Conservation (phyloP, 2,329 filamentous ascomycete genomes). For the Cladosporium sphaerospermum region DNA sequence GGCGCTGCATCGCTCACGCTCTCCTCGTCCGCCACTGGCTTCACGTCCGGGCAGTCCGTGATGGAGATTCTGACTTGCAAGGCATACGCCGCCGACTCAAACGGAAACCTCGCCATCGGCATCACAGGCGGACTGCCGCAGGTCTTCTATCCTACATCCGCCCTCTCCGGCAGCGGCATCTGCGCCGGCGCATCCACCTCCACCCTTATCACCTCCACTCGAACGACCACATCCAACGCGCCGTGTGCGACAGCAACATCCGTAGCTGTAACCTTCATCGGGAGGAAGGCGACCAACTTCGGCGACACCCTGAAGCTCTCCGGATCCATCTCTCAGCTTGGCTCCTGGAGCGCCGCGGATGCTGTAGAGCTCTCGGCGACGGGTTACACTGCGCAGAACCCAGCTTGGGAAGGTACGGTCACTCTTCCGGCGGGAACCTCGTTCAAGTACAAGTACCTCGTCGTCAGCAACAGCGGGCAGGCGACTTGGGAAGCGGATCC, state of each 20-base stretch:
- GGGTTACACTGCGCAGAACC: slow-evolving; percentile 55
- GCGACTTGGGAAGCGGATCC: slow-evolving; percentile 60
- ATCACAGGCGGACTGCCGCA: slow-evolving; percentile 32
- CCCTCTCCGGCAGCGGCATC: slow-evolving; percentile 2
- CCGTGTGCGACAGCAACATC: slow-evolving; percentile 4
- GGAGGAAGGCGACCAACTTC: slow-evolving; percentile 11
- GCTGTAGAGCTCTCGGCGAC: slow-evolving; percentile 54
- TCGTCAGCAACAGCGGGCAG: slow-evolving; percentile 48
- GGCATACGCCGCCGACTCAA: slow-evolving; percentile 21
- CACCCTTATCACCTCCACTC: slow-evolving; percentile 5
- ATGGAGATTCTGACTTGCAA: slow-evolving; percentile 35
- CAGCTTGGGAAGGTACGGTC: slow-evolving; percentile 55
- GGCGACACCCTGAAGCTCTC: slow-evolving; percentile 62
- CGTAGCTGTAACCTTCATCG: slow-evolving; percentile 9
- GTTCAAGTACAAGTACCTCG: slow-evolving; percentile 57
- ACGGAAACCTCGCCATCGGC: slow-evolving; percentile 28
- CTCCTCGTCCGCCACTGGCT: slow-evolving; percentile 20
- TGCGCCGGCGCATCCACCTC: slow-evolving; percentile 1
- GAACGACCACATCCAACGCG: neutral
- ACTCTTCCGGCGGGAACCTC: slow-evolving; percentile 49
- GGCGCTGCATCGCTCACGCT: slow-evolving; percentile 22
- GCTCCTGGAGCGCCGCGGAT: slow-evolving; percentile 50
- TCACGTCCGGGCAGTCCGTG: slow-evolving; percentile 22
- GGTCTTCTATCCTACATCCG: slow-evolving; percentile 29
- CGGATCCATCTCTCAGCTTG: slow-evolving; percentile 55